Percentiles rank a stretch among this genome's conserved stretches.
Evolutionary conservation across 441 rosid species (phyloP).

Genomic region (Melastoma candidum): DNA sequence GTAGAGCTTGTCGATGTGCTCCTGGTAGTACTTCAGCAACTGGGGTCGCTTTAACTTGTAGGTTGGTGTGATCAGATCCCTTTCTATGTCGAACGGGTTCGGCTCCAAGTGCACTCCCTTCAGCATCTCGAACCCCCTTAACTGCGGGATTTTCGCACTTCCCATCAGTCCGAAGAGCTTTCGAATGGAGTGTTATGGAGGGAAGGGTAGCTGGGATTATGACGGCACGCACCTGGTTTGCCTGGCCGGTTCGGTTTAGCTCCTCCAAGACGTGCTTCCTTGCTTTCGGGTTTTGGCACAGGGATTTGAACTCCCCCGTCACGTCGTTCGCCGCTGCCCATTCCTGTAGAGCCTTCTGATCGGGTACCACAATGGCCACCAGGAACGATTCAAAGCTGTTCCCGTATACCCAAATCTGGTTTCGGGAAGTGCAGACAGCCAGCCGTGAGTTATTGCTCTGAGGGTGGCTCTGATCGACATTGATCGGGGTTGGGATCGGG

Average conservation of each 20-base stretch:
- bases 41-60: conserved; percentile 89
- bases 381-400: conserved; percentile 85
- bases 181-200: not conserved
- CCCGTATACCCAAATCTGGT: conserved; percentile 80
- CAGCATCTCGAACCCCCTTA: conserved; percentile 80
- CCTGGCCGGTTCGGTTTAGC: conserved; percentile 59
- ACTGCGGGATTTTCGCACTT: conserved; percentile 29
- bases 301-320: conserved; percentile 40
- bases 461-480: not conserved
- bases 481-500: not conserved
- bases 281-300: conserved; percentile 55
- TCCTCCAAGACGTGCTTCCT: conserved; percentile 59
- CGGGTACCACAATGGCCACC: conserved; percentile 75
- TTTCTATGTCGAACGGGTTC: conserved; percentile 60
- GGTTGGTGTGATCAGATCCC: conserved; percentile 80
- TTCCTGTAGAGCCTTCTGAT: conserved; percentile 56
- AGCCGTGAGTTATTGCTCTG: not conserved
- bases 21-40: conserved; percentile 50
- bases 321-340: conserved; percentile 52
- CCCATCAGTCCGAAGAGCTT: not conserved
- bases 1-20: too few relatives aligned
- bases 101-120: conserved; percentile 76
- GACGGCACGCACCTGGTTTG: conserved; percentile 38
- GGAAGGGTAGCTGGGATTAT: not conserved
- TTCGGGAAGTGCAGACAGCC: not conserved